Evolutionary conservation across 2,329 filamentous ascomycete species (phyloP).

Genomic region (Diaporthe sp.): DNA sequence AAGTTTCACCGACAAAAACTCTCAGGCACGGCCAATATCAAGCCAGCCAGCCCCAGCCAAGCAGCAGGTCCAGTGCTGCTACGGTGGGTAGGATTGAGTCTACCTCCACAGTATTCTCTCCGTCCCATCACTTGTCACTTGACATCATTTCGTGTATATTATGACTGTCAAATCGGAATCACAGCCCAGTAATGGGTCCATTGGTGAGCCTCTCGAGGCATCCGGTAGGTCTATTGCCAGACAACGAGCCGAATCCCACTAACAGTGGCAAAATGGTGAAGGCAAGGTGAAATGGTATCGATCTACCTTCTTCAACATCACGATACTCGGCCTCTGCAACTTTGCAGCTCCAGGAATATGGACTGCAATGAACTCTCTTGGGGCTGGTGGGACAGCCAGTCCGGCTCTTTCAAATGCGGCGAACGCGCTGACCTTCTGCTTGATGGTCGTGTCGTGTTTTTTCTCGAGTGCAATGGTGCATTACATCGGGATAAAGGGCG

Average conservation of each 20-base stretch:
- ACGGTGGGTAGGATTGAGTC: not conserved
- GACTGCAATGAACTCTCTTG: constrained; percentile 57
- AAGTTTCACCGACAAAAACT: not conserved
- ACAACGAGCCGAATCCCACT: not conserved
- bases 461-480: constrained; percentile 74
- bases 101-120: not conserved
- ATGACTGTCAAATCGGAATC: not conserved
- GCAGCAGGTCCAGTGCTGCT: not conserved
- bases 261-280: not conserved
- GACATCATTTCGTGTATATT: not conserved
- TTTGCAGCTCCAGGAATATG: constrained; percentile 77
- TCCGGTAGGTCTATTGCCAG: not conserved
- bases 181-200: not conserved
- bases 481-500: constrained; percentile 78
- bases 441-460: constrained; percentile 60
- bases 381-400: constrained; percentile 55
- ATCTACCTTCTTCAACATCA: constrained; percentile 79
- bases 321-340: constrained; percentile 78
- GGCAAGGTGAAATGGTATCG: constrained; percentile 73
- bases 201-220: not conserved
- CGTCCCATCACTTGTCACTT: not conserved
- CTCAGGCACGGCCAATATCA: not conserved
- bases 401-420: constrained; percentile 58
- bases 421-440: constrained; percentile 59
- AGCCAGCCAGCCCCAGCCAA: not conserved